phyloP scores from a whole-genome alignment of 768 basidiomycete species.

The Lyophyllum atratum region DNA sequence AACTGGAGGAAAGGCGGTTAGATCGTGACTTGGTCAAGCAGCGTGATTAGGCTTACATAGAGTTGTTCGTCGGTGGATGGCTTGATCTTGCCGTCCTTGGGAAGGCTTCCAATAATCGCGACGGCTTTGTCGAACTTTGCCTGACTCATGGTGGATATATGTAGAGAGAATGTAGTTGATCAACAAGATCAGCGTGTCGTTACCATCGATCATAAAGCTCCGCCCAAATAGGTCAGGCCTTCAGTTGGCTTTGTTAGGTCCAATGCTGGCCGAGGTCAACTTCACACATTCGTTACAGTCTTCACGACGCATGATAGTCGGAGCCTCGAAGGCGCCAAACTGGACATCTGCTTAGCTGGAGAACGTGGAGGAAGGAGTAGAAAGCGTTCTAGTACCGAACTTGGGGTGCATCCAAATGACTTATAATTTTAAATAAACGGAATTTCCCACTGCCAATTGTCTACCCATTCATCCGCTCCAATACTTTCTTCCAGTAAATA shows the following conservation, averaged over 20 bases:
- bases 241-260: neutral
- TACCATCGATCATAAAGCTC: constrained; percentile 14
- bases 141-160: constrained; percentile 55
- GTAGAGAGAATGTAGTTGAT: constrained; percentile 10
- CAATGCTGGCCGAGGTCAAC: neutral
- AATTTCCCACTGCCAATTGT: too few species aligned
- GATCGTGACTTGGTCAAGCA: constrained; percentile 12
- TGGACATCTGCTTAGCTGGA: neutral
- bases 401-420: too few species aligned
- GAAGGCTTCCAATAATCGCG: constrained; percentile 63
- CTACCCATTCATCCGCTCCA: too few species aligned
- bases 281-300: neutral
- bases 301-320: neutral
- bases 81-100: constrained; percentile 80
- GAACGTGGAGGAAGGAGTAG: neutral
- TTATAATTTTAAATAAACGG: too few species aligned
- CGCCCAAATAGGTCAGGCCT: constrained; percentile 15
- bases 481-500: too few species aligned
- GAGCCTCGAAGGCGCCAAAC: neutral
- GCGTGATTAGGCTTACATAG: constrained; percentile 53
- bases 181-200: constrained; percentile 8
- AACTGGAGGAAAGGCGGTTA: constrained; percentile 54
- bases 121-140: constrained; percentile 79
- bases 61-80: constrained; percentile 77
- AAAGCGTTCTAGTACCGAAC: too few species aligned